phyloP scores from a whole-genome alignment of 2,329 filamentous ascomycete species.

The Colletotrichum caudatum region DNA sequence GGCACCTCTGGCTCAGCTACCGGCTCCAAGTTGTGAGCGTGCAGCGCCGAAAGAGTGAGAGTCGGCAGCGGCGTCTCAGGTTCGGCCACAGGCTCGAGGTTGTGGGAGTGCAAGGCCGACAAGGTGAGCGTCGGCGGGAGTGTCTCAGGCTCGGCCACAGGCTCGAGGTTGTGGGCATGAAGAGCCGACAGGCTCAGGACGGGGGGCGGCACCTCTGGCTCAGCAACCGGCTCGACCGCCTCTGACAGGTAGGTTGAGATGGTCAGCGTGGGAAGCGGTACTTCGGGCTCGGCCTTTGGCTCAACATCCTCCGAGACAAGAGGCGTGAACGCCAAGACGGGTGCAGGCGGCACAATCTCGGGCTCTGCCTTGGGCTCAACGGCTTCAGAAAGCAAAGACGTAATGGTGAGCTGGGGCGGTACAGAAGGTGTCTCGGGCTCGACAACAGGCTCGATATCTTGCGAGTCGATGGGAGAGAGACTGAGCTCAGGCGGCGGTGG shows the following conservation, averaged over 20 bases:
- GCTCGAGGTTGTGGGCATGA: constrained; percentile 46
- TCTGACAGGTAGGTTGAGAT: constrained; percentile 54
- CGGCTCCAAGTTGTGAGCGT: constrained; percentile 47
- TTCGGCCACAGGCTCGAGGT: constrained; percentile 46
- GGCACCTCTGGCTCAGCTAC: constrained; percentile 43
- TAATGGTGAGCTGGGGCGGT: constrained; percentile 51
- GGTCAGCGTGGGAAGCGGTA: constrained; percentile 47
- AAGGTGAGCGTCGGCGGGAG: constrained; percentile 42
- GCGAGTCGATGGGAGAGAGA: constrained; percentile 59
- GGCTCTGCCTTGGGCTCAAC: constrained; percentile 52
- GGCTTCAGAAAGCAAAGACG: constrained; percentile 48
- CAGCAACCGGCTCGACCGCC: constrained; percentile 47
- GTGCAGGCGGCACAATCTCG: constrained; percentile 37
- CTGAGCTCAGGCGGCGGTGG: constrained; percentile 53
- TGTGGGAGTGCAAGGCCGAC: constrained; percentile 45
- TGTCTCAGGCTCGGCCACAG: constrained; percentile 44
- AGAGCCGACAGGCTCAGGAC: constrained; percentile 45
- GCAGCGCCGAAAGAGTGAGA: constrained; percentile 45
- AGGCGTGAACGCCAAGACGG: constrained; percentile 52
- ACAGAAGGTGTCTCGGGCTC: constrained; percentile 51
- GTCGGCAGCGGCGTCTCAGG: constrained; percentile 40
- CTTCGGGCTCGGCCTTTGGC: constrained; percentile 48
- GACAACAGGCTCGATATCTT: constrained; percentile 58
- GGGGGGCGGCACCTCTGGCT: constrained; percentile 46
- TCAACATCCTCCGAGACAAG: constrained; percentile 58